Conservation (phyloP, 352 stramenopile genomes). For the Globisporangium cylindrosporum region DNA sequence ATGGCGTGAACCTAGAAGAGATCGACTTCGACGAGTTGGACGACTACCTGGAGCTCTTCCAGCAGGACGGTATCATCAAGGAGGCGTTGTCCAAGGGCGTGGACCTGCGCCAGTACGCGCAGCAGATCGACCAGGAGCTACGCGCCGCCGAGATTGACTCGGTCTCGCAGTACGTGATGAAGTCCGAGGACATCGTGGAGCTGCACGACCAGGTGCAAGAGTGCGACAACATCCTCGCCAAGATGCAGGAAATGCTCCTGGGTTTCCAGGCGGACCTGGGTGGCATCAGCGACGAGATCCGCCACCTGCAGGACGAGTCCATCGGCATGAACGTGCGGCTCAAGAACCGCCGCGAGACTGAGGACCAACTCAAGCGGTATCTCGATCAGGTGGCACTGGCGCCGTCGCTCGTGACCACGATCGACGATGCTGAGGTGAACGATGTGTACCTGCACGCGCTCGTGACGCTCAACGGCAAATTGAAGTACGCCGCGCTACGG, state of each 20-base stretch:
- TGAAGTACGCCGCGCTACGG: constrained; percentile 84
- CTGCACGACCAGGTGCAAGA: constrained; percentile 94
- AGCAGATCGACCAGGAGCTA: constrained; percentile 89
- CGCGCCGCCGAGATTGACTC: constrained; percentile 80
- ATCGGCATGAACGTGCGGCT: constrained; percentile 93
- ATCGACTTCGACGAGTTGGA: constrained; percentile 94
- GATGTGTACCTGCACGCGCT: constrained; percentile 93
- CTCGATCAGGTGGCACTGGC: constrained; percentile 95
- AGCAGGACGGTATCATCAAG: constrained; percentile 92
- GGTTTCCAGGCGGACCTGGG: constrained; percentile 98
- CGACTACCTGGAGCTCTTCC: constrained; percentile 93
- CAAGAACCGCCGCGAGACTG: constrained; percentile 94
- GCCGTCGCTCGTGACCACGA: constrained; percentile 89
- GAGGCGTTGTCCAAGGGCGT: constrained; percentile 89
- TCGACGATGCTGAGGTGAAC: constrained; percentile 94
- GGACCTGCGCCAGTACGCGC: constrained; percentile 88
- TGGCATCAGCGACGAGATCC: constrained; percentile 97
- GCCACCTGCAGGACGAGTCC: constrained; percentile 94
- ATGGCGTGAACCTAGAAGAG: constrained; percentile 70
- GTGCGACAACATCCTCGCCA: constrained; percentile 95
- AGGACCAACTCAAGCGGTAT: constrained; percentile 92
- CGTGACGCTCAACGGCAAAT: constrained; percentile 91
- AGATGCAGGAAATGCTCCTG: constrained; percentile 97
- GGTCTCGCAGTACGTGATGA: constrained; percentile 85
- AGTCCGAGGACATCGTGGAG: constrained; percentile 87